phyloP scores from a whole-genome alignment of 495 filamentous ascomycete genomes.

The Tetracladium marchalianum region DNA sequence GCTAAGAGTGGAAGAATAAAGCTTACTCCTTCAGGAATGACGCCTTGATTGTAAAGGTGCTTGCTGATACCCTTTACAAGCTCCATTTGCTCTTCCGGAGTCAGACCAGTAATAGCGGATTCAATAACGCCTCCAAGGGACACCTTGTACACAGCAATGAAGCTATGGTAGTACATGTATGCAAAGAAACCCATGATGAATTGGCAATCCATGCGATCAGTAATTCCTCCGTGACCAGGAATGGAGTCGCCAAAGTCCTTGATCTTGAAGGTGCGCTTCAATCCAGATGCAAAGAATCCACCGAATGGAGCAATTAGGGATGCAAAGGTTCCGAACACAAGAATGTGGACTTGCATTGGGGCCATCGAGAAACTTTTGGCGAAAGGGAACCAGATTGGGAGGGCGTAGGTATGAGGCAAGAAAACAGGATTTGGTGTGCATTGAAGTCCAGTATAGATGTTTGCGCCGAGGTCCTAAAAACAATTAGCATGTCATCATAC shows the following conservation, averaged over 20 bases:
- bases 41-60: slow-evolving; percentile 78
- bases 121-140: slow-evolving; percentile 81
- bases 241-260: slow-evolving; percentile 99
- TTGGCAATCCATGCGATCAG: slow-evolving; percentile 98
- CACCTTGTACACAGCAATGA: slow-evolving; percentile 79
- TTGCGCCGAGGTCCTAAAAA: slow-evolving; percentile 72
- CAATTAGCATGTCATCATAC: background rate
- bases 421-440: slow-evolving; percentile 94
- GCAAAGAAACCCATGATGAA: slow-evolving; percentile 99
- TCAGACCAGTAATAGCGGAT: slow-evolving; percentile 73
- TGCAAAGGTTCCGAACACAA: slow-evolving; percentile 86
- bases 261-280: slow-evolving; percentile 99
- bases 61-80: slow-evolving; percentile 74
- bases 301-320: slow-evolving; percentile 97
- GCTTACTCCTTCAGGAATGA: slow-evolving; percentile 19
- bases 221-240: slow-evolving; percentile 96
- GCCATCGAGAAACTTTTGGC: slow-evolving; percentile 54
- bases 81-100: slow-evolving; percentile 77
- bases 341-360: slow-evolving; percentile 92
- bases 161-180: slow-evolving; percentile 97
- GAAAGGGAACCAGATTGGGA: slow-evolving; percentile 61
- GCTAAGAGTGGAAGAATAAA: background rate
- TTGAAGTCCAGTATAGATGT: slow-evolving; percentile 79
- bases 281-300: slow-evolving; percentile 94
- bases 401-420: slow-evolving; percentile 62